phyloP scores from a whole-genome alignment of 2,329 filamentous ascomycete genomes.

The Hymenoscyphus infarciens region DNA sequence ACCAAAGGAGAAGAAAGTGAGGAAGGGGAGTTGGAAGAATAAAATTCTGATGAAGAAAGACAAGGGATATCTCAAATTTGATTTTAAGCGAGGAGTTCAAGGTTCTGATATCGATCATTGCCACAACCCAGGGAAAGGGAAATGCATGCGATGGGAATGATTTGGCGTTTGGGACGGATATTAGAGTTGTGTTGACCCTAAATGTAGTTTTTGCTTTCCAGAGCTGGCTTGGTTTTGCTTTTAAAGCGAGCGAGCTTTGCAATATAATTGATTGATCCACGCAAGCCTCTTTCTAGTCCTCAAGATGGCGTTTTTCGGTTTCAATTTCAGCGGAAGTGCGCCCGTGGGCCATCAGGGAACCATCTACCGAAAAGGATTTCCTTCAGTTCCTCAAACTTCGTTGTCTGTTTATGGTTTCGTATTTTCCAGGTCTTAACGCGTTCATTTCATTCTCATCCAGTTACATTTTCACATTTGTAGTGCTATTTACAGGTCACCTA shows the following conservation, averaged over 20 bases:
- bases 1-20: constrained; percentile 21
- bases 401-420: too few relatives aligned
- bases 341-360: too few relatives aligned
- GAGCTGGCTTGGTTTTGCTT: not conserved
- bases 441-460: too few relatives aligned
- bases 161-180: not conserved
- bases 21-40: constrained; percentile 29
- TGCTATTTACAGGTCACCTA: too few relatives aligned
- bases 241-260: not conserved
- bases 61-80: not conserved
- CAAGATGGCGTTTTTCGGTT: not conserved
- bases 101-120: constrained; percentile 1
- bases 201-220: not conserved
- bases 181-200: not conserved
- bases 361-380: too few relatives aligned
- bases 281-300: not conserved
- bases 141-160: not conserved
- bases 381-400: too few relatives aligned
- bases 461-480: not conserved
- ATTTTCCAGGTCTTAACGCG: too few relatives aligned
- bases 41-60: not conserved
- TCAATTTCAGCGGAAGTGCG: too few relatives aligned
- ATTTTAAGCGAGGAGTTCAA: not conserved
- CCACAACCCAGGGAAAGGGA: too few relatives aligned
- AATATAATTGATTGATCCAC: not conserved